Evolutionary conservation across 2,329 filamentous ascomycete genomes (phyloP).

Genomic region (Talaromyces sp.): DNA sequence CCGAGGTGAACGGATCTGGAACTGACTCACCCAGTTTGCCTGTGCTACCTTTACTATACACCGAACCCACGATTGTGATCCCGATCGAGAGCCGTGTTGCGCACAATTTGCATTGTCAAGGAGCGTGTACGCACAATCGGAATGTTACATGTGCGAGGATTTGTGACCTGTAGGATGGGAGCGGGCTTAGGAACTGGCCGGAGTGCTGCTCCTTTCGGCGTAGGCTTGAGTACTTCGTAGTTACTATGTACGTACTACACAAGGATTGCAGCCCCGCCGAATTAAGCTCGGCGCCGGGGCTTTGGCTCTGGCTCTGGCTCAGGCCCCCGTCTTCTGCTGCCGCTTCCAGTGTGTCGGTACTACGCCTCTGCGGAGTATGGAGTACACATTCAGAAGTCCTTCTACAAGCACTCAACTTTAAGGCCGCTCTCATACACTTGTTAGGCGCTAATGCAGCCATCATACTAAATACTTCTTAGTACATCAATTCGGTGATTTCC

Average conservation of each 20-base stretch:
- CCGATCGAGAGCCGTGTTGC: background rate
- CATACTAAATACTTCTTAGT: background rate
- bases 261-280: background rate
- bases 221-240: background rate
- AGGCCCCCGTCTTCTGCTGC: background rate
- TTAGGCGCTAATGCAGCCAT: background rate
- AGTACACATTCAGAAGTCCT: background rate
- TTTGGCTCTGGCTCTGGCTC: background rate
- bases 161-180: background rate
- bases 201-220: background rate
- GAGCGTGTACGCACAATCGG: too few species aligned
- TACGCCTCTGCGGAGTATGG: background rate
- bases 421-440: background rate
- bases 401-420: background rate
- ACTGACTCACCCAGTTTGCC: background rate
- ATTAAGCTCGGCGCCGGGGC: background rate
- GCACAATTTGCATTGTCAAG: too few species aligned
- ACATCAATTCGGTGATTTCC: background rate
- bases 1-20: background rate
- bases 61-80: background rate
- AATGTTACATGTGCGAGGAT: background rate
- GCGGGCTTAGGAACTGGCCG: slow-evolving; percentile 1
- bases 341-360: slow-evolving; percentile 7
- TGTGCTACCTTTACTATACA: background rate
- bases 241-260: too few species aligned